A percentile compares a stretch with the other conserved stretches of the same genome.
phyloP scores from a whole-genome alignment of 371 early-diverging fungal genomes.

The Mucor saturninus region DNA sequence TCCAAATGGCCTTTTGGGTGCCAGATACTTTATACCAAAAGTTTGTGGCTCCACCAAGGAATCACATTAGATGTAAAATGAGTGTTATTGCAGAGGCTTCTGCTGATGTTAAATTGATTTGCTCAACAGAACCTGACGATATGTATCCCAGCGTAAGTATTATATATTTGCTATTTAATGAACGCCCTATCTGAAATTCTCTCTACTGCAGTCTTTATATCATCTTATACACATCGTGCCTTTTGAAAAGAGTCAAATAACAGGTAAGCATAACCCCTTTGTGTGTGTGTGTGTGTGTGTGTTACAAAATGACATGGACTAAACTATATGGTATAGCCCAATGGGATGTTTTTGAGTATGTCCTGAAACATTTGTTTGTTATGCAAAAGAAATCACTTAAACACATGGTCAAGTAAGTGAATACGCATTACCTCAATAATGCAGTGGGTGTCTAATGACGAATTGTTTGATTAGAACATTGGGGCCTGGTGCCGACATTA shows the following conservation, averaged over 20 bases:
- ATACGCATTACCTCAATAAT: neutral
- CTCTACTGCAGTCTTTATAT: constrained; percentile 38
- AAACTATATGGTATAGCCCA: constrained; percentile 38
- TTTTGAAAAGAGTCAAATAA: constrained; percentile 42
- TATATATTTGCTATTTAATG: neutral
- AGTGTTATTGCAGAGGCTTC: constrained; percentile 49
- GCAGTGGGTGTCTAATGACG: neutral
- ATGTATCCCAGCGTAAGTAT: constrained; percentile 46
- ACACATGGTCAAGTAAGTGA: constrained; percentile 60
- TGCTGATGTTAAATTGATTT: constrained; percentile 31
- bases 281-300: neutral
- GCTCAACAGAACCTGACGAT: constrained; percentile 21
- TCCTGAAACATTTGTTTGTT: constrained; percentile 57
- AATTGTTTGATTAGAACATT: constrained; percentile 40
- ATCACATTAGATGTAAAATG: constrained; percentile 46
- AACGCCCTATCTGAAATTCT: no score
- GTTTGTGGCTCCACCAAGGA: constrained; percentile 39
- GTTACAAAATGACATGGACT: neutral
- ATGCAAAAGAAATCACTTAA: constrained; percentile 48
- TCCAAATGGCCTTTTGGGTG: constrained; percentile 57
- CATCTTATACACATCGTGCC: constrained; percentile 54
- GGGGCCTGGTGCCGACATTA: constrained; percentile 68
- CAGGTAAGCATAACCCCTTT: constrained; percentile 33
- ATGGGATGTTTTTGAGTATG: constrained; percentile 65
- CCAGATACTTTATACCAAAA: constrained; percentile 44